Percentiles rank a stretch among this genome's conserved stretches.
phyloP scores from a whole-genome alignment of 106 monocot genomes.

The Cymbidium sinense region DNA sequence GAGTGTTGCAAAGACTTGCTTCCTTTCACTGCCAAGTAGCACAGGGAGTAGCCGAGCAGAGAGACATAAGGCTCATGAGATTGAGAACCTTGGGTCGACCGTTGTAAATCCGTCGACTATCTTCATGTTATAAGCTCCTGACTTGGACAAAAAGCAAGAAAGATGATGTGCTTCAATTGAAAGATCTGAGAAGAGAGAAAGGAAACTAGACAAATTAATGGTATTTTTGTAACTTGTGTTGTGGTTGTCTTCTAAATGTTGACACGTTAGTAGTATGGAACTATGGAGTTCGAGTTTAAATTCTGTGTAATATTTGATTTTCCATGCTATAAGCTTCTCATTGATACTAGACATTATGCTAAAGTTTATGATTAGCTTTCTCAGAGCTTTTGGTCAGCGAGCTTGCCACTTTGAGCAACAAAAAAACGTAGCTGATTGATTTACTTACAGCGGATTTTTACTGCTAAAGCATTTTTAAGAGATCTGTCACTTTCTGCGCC shows the following conservation, averaged over 20 bases:
- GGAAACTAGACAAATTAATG: background rate
- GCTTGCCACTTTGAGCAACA: background rate
- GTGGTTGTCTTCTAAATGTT: background rate
- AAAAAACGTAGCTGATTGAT: background rate
- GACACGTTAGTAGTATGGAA: background rate
- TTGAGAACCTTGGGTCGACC: background rate
- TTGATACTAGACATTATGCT: background rate
- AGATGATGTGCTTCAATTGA: background rate
- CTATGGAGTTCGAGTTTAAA: background rate
- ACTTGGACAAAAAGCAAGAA: background rate
- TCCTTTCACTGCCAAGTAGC: slow-evolving; percentile 72
- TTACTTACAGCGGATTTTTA: background rate
- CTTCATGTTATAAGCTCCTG: no score
- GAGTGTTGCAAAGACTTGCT: slow-evolving; percentile 65
- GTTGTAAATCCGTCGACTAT: background rate
- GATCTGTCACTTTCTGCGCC: background rate
- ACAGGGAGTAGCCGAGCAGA: slow-evolving; percentile 76
- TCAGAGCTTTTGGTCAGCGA: background rate
- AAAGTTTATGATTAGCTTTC: background rate
- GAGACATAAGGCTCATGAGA: slow-evolving; percentile 1
- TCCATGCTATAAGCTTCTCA: no score
- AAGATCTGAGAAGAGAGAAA: background rate
- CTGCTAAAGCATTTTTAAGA: background rate
- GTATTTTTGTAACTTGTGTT: background rate
- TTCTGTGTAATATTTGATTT: background rate